phyloP scores from a whole-genome alignment of 352 stramenopile genomes.

The Pythium rhizo-oryzae region DNA sequence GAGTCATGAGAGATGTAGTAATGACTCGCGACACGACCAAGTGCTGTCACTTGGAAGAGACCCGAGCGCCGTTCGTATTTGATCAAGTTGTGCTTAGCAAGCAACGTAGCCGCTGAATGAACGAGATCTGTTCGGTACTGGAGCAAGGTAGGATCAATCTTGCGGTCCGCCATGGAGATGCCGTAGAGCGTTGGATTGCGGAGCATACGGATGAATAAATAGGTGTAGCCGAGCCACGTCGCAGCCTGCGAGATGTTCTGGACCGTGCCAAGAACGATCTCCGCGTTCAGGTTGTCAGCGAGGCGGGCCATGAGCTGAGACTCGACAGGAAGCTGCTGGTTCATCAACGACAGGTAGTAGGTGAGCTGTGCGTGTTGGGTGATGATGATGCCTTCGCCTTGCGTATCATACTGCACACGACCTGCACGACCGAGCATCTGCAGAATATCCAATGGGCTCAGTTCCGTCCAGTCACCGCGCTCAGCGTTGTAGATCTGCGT shows the following conservation, averaged over 20 bases:
- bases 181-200: slow-evolving; percentile 97
- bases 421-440: slow-evolving; percentile 99
- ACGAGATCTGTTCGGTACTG: slow-evolving; percentile 96
- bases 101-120: slow-evolving; percentile 95
- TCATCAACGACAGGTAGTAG: slow-evolving; percentile 99
- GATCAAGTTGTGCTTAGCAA: slow-evolving; percentile 98
- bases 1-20: slow-evolving; percentile 99
- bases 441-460: slow-evolving; percentile 98
- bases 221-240: slow-evolving; percentile 99
- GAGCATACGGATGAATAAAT: slow-evolving; percentile 99
- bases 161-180: slow-evolving; percentile 85
- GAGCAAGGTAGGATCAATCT: slow-evolving; percentile 94
- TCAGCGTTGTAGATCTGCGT: slow-evolving; percentile 99
- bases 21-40: slow-evolving; percentile 98
- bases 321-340: slow-evolving; percentile 99
- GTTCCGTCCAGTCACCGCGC: slow-evolving; percentile 97
- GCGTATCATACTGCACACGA: slow-evolving; percentile 98
- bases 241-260: slow-evolving; percentile 95
- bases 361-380: slow-evolving; percentile 98
- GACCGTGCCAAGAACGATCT: slow-evolving; percentile 98
- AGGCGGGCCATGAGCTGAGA: slow-evolving; percentile 97
- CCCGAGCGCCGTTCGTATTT: slow-evolving; percentile 98
- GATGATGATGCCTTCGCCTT: slow-evolving; percentile 99
- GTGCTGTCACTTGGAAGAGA: slow-evolving; percentile 95
- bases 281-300: slow-evolving; percentile 98